Evolutionary conservation across 2,329 filamentous ascomycete genomes (phyloP).

Genomic region (Clarireedia hainanense): DNA sequence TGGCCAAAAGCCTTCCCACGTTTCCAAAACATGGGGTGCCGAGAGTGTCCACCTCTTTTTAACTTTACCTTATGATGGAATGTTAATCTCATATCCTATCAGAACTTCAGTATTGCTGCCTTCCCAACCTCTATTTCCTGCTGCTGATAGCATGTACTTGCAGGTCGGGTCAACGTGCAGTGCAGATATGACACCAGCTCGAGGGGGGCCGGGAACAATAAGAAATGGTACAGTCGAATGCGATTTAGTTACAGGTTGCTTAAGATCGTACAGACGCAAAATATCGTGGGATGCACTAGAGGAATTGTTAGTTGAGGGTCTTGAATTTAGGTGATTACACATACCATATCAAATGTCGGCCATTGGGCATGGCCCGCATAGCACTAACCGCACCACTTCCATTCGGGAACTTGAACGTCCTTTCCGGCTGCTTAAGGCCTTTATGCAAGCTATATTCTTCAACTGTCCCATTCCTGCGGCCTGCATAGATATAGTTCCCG

Average conservation of each 20-base stretch:
- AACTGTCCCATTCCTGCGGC: constrained; percentile 80
- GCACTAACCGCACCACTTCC: constrained; percentile 88
- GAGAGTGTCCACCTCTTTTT: background rate
- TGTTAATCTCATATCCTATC: constrained; percentile 81
- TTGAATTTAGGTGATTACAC: constrained; percentile 22
- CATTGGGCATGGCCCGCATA: constrained; percentile 85
- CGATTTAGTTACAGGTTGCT: constrained; percentile 52
- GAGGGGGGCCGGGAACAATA: constrained; percentile 80
- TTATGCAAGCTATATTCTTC: constrained; percentile 91
- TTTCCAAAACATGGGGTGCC: background rate
- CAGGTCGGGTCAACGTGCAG: constrained; percentile 84
- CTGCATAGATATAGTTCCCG: constrained; percentile 91
- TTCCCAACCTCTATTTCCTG: constrained; percentile 92
- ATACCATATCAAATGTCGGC: constrained; percentile 80
- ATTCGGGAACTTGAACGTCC: constrained; percentile 78
- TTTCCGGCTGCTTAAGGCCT: constrained; percentile 63
- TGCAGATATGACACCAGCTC: constrained; percentile 80
- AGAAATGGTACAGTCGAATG: constrained; percentile 84
- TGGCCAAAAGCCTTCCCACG: too few species aligned
- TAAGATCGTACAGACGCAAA: constrained; percentile 82
- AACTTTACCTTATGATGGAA: constrained; percentile 8
- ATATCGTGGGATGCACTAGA: constrained; percentile 84
- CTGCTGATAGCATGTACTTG: constrained; percentile 83
- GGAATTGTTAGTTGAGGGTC: background rate
- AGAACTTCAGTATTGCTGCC: constrained; percentile 82